Conservation (phyloP, 768 basidiomycete genomes). For the Xerocomellus dryophilus region DNA sequence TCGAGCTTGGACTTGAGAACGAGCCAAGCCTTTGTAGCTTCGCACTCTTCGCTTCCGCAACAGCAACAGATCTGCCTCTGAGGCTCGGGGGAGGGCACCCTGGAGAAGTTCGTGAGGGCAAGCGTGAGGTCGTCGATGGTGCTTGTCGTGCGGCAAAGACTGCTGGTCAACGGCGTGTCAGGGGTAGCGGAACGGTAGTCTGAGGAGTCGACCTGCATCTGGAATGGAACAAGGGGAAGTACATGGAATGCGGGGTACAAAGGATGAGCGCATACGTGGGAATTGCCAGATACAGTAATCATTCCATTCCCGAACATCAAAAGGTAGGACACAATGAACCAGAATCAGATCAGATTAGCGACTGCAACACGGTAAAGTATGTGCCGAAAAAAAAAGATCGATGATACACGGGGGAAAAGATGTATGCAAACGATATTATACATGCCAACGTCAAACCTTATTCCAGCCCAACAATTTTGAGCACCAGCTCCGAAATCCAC, state of each 20-base stretch:
- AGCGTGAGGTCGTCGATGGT: constrained; percentile 79
- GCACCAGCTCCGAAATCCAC: constrained; percentile 67
- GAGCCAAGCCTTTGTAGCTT: constrained; percentile 60
- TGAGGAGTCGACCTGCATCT: constrained; percentile 24
- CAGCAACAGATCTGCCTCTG: constrained; percentile 54
- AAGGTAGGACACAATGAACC: background rate
- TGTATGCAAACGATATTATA: constrained; percentile 17
- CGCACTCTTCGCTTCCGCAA: constrained; percentile 63
- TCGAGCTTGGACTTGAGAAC: constrained; percentile 68
- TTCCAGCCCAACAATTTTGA: constrained; percentile 45
- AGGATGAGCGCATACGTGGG: constrained; percentile 10
- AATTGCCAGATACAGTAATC: constrained; percentile 17
- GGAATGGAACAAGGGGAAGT: constrained; percentile 1
- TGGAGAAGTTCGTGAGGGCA: constrained; percentile 69
- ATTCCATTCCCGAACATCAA: background rate
- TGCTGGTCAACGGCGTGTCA: constrained; percentile 49
- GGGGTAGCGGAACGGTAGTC: constrained; percentile 44
- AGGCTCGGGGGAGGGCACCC: constrained; percentile 71
- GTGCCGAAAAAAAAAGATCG: background rate
- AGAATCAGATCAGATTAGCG: constrained; percentile 6
- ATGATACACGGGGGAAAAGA: constrained; percentile 2
- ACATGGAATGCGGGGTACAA: constrained; percentile 4
- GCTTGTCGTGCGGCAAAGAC: constrained; percentile 49
- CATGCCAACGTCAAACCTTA: constrained; percentile 15
- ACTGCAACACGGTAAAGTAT: constrained; percentile 8